Percentiles rank a stretch among this genome's conserved stretches.
These are phyloP conservation scores for Strobilomyces confusus DNA, from an alignment of 768 basidiomycete genomes.

Conservation along the genomic window DNA sequence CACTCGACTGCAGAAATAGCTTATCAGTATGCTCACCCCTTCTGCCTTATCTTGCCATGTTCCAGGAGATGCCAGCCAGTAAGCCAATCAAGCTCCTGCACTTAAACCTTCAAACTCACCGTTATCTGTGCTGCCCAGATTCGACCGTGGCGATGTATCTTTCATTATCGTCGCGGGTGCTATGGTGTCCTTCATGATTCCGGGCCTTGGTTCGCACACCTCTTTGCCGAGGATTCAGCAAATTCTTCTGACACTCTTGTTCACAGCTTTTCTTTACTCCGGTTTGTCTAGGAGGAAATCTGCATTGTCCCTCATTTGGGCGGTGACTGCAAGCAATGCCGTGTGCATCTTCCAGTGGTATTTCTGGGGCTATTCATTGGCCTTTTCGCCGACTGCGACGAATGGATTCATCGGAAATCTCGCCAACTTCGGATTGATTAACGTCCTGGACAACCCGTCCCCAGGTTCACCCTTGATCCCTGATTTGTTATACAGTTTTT, in stretches of 20 bases:
- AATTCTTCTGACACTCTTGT: background rate
- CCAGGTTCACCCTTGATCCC: conserved; percentile 81
- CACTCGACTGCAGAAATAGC: background rate
- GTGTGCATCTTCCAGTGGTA: conserved; percentile 81
- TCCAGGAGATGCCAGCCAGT: conserved; percentile 27
- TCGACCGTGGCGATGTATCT: conserved; percentile 65
- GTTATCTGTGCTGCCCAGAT: conserved; percentile 36
- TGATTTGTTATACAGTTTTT: conserved; percentile 78
- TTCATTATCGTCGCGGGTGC: conserved; percentile 67
- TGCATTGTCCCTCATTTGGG: conserved; percentile 73
- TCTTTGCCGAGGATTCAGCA: background rate
- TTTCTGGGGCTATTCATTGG: conserved; percentile 79
- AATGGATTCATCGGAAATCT: conserved; percentile 81
- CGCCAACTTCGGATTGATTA: conserved; percentile 67
- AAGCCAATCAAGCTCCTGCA: conserved; percentile 12
- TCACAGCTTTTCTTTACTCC: conserved; percentile 66
- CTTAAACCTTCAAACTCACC: conserved; percentile 4
- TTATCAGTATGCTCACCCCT: conserved; percentile 7
- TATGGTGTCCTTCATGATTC: conserved; percentile 76
- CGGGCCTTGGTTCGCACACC: conserved; percentile 53
- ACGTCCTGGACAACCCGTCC: conserved; percentile 68
- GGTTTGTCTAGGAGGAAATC: conserved; percentile 68
- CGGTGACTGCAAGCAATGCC: conserved; percentile 66
- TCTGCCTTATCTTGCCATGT: conserved; percentile 3
- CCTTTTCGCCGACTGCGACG: conserved; percentile 74